Conservation (phyloP, 2,329 filamentous ascomycete species). For the Pseudocercospora eumusae region DNA sequence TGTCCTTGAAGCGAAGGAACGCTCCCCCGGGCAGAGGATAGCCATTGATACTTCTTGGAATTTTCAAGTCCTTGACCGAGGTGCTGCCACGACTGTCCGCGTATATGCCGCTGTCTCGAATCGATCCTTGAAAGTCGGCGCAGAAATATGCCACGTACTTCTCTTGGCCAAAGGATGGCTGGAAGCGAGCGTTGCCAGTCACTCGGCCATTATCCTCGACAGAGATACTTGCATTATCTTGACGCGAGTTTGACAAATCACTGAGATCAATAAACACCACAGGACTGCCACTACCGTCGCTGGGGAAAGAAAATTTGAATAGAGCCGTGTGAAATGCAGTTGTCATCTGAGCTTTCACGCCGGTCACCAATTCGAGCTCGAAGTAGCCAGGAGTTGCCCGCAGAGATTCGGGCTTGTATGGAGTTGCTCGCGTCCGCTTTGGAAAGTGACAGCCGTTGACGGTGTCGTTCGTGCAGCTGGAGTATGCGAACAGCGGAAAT, state of each 20-base stretch:
- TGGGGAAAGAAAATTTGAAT: constrained; percentile 60
- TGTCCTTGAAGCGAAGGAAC: constrained; percentile 50
- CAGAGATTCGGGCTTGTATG: constrained; percentile 53
- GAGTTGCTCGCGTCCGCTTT: constrained; percentile 51
- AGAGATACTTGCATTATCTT: constrained; percentile 56
- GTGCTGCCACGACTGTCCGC: constrained; percentile 54
- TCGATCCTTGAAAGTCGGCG: constrained; percentile 58
- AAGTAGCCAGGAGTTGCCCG: constrained; percentile 62
- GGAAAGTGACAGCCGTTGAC: constrained; percentile 61
- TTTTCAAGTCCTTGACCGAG: constrained; percentile 43
- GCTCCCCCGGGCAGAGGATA: constrained; percentile 44
- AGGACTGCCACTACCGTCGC: constrained; percentile 47
- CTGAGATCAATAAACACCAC: constrained; percentile 61
- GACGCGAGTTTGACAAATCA: constrained; percentile 58
- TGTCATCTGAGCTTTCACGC: constrained; percentile 62
- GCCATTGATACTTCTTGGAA: constrained; percentile 42
- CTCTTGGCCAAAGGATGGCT: constrained; percentile 62
- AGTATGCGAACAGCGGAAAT: constrained; percentile 69
- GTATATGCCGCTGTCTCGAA: constrained; percentile 53
- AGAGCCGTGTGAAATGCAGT: constrained; percentile 59
- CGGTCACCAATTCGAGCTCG: constrained; percentile 56
- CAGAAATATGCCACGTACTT: constrained; percentile 62
- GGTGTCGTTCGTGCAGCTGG: constrained; percentile 60
- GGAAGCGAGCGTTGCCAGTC: constrained; percentile 59
- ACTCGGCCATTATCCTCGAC: constrained; percentile 59